phyloP scores from a whole-genome alignment of 2,329 filamentous ascomycete genomes.

The Knufia petricola region DNA sequence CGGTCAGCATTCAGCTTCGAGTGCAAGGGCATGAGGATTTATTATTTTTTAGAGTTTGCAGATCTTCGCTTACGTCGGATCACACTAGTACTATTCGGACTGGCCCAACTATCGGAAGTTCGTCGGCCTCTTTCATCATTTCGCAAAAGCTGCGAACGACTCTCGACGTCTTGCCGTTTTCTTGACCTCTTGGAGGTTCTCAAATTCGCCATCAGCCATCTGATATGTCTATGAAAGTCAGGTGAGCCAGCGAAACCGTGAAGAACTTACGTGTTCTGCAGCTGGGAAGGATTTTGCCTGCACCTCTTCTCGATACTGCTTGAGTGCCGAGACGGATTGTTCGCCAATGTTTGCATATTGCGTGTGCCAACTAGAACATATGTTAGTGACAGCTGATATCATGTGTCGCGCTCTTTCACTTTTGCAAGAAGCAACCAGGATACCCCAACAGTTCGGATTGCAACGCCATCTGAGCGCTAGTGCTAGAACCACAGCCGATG shows the following conservation, averaged over 20 bases:
- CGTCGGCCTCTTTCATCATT: too few species aligned
- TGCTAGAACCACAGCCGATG: conserved; percentile 4
- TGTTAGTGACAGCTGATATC: not conserved
- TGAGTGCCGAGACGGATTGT: not conserved
- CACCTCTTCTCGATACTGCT: not conserved
- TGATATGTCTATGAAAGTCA: not conserved
- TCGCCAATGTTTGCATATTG: not conserved
- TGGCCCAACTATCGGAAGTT: not conserved
- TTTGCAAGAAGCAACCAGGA: not conserved
- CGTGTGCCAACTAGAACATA: not conserved
- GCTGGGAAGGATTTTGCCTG: not conserved
- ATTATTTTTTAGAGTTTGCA: not conserved
- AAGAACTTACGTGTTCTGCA: not conserved
- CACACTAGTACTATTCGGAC: not conserved
- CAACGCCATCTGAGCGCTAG: not conserved
- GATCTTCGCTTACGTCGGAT: too few species aligned
- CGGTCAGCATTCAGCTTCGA: not conserved
- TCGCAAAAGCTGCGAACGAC: not conserved
- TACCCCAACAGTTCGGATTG: conserved; percentile 1
- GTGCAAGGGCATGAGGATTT: not conserved
- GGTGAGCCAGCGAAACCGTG: too few species aligned
- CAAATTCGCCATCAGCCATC: not conserved
- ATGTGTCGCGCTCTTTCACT: not conserved
- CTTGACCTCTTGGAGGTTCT: not conserved
- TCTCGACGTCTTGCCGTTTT: not conserved